phyloP scores from a whole-genome alignment of 805 yeast species.

The Candida suzukii region DNA sequence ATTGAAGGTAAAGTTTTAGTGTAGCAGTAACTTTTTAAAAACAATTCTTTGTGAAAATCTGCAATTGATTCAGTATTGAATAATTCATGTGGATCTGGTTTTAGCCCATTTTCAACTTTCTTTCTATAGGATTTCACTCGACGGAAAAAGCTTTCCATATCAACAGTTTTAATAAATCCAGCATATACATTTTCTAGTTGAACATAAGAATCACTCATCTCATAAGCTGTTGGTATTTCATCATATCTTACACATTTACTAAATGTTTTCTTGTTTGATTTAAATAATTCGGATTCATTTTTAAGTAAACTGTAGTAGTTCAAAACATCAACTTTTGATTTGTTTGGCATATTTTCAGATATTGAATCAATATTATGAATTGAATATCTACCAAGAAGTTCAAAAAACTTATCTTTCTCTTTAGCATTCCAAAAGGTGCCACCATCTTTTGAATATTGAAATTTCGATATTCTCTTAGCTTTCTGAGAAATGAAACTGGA shows the following conservation, averaged over 20 bases:
- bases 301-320: constrained; percentile 36
- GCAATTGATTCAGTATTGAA: too few relatives aligned
- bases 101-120: too few relatives aligned
- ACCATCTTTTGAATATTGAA: constrained; percentile 7
- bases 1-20: too few relatives aligned
- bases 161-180: constrained; percentile 3
- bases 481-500: neutral
- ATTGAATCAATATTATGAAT: constrained; percentile 40
- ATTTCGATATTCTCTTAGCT: neutral
- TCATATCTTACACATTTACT: constrained; percentile 27
- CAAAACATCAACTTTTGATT: constrained; percentile 36
- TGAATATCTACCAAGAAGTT: constrained; percentile 39
- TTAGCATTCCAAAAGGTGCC: constrained; percentile 37
- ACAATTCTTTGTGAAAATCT: too few relatives aligned
- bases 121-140: too few relatives aligned
- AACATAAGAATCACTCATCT: constrained; percentile 37
- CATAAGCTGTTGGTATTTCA: constrained; percentile 46
- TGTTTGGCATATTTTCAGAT: constrained; percentile 28
- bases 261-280: constrained; percentile 12
- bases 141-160: too few relatives aligned
- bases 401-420: constrained; percentile 49
- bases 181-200: constrained; percentile 34
- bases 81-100: too few relatives aligned
- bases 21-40: too few relatives aligned
- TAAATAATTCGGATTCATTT: constrained; percentile 18